Evolutionary conservation across 495 filamentous ascomycete species (phyloP), one percentile per base, ranked within the genome.

Genomic region (Extremus antarcticus): DNA sequence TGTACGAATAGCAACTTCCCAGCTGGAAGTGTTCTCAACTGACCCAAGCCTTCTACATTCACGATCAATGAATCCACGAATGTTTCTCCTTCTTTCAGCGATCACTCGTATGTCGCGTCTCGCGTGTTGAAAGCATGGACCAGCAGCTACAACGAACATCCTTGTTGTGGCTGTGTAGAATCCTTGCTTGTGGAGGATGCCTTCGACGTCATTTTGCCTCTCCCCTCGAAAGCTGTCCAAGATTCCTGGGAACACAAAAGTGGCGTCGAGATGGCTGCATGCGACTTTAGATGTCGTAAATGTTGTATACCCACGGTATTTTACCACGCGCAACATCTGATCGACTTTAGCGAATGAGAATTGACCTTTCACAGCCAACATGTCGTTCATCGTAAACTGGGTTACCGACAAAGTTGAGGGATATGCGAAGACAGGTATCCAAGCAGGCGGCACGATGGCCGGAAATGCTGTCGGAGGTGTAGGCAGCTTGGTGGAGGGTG

Each of bases 401-500:
- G 47, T 46, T 16, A 29, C 43, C 3, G 59, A 62, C 47, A 56
- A 49, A 21, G 55, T 54, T 7, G 47, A 43, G n/a, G 46, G 45
- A 19, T 62, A 62, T 45, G 22, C 56, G 25, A 51, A 47, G 39
- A 62, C 59, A 1, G 59, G 59, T 24, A 51, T 62, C 15, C 54
- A 57, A 48, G 59, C 59, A 2, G 59, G 55, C 17, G 59, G 59
- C 3, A 62, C 43, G 4, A 1, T 62, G 7, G 59, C 59, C 0
- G 59, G 59, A 15, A 62, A 57, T 47, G 43, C 55, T 1, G 59
- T 62, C 13, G 59, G 59, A 8, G 55, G 59, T 9, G 51, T 58
- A 3, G 59, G 59, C 2, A 47, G 29, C 25, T n/a, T 52, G n/a
- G 59, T 62, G 9, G 59, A 58, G 35, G 50, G 25, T 20, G 22